These are phyloP conservation scores for Haplosporangium sp. DNA, from an alignment of 371 early-diverging fungal species.

Conservation along the genomic window DNA sequence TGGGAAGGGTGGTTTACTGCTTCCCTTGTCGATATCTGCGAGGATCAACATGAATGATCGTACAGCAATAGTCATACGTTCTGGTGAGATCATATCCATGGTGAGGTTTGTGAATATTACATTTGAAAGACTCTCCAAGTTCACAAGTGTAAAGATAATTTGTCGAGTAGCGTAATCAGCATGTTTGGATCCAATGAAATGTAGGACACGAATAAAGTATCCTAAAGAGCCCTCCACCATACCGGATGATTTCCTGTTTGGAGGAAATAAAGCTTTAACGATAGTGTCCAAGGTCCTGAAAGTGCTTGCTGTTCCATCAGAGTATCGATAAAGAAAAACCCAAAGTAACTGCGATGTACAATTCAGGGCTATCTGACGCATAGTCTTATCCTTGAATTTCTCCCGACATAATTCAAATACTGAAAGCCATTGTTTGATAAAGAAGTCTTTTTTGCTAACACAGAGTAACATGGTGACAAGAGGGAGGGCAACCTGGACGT, in stretches of 20 bases:
- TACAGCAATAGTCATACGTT: conserved; percentile 82
- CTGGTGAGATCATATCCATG: conserved; percentile 72
- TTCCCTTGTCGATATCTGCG: conserved; percentile 73
- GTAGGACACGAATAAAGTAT: conserved; percentile 84
- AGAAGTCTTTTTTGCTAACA: conserved; percentile 90
- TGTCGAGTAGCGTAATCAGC: conserved; percentile 85
- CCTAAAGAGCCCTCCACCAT: conserved; percentile 81
- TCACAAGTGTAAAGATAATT: conserved; percentile 76
- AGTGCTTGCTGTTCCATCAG: conserved; percentile 37
- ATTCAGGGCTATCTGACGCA: conserved; percentile 76
- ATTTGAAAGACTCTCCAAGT: conserved; percentile 64
- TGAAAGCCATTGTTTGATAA: conserved; percentile 80
- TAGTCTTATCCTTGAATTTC: conserved; percentile 75
- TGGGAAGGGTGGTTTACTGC: conserved; percentile 68
- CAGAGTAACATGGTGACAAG: conserved; percentile 89
- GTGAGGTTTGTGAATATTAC: conserved; percentile 58
- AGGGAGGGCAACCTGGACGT: conserved; percentile 86
- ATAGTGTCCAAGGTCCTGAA: conserved; percentile 63
- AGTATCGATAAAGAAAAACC: conserved; percentile 93
- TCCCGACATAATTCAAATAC: conserved; percentile 83
- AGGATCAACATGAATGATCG: conserved; percentile 79
- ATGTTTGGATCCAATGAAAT: conserved; percentile 82
- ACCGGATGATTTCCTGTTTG: conserved; percentile 72
- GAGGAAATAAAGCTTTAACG: conserved; percentile 77
- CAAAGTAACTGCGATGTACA: conserved; percentile 89